Conservation (phyloP, 805 yeast species). For the Alloascoidea africana region DNA sequence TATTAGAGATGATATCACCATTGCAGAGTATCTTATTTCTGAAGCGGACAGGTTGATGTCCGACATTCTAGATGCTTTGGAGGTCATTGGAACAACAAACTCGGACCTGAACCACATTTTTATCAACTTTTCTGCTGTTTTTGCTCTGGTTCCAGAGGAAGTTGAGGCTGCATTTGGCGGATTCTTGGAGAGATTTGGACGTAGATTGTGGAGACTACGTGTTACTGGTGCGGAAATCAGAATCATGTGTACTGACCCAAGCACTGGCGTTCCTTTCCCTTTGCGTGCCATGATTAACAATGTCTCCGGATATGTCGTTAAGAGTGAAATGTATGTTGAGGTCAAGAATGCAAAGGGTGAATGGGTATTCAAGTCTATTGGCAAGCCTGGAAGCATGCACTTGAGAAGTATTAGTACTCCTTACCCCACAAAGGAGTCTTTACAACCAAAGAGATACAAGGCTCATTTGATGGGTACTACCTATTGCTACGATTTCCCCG, state of each 20-base stretch:
- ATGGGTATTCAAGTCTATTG: conserved; percentile 94
- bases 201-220: conserved; percentile 91
- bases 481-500: conserved; percentile 97
- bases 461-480: conserved; percentile 98
- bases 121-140: conserved; percentile 91
- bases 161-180: conserved; percentile 97
- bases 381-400: conserved; percentile 91
- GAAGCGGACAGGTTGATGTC: conserved; percentile 95
- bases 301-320: conserved; percentile 94
- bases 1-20: conserved; percentile 82
- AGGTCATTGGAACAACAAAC: conserved; percentile 85
- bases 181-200: conserved; percentile 92
- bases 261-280: conserved; percentile 81
- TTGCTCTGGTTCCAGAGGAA: conserved; percentile 87
- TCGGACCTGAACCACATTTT: conserved; percentile 95
- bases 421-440: conserved; percentile 93
- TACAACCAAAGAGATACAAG: conserved; percentile 96
- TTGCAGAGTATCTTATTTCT: conserved; percentile 86
- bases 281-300: conserved; percentile 92
- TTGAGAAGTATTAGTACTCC: conserved; percentile 91
- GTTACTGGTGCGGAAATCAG: conserved; percentile 96
- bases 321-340: conserved; percentile 89
- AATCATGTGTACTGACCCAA: conserved; percentile 83
- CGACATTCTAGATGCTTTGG: conserved; percentile 89
- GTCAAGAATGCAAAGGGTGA: conserved; percentile 85